Conservation (phyloP, 1,284 basidiomycete genomes). For the Papiliotrema flavescens region DNA sequence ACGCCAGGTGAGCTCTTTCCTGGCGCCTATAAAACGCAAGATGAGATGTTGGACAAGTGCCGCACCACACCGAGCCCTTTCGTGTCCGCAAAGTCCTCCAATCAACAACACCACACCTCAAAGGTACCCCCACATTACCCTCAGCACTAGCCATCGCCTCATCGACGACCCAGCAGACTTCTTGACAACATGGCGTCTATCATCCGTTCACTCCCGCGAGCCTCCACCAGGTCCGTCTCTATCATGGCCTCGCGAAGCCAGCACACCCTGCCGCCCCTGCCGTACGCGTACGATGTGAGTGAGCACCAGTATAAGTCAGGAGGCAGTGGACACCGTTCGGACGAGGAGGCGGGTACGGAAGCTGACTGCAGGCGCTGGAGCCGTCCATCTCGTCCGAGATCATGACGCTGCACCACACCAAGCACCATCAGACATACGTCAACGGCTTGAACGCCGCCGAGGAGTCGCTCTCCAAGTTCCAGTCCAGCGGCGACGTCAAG, state of each 20-base stretch:
- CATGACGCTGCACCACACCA: conserved; percentile 90
- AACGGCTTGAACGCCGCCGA: conserved; percentile 89
- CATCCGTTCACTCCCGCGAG: conserved; percentile 4
- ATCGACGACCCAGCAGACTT: background rate
- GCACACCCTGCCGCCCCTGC: conserved; percentile 70
- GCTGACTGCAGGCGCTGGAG: conserved; percentile 50
- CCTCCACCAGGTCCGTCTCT: background rate
- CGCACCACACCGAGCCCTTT: background rate
- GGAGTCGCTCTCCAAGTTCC: conserved; percentile 64
- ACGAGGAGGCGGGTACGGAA: too few species aligned
- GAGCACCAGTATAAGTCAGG: too few species aligned
- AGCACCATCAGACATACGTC: conserved; percentile 93
- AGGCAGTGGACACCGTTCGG: too few species aligned
- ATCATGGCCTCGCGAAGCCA: conserved; percentile 21
- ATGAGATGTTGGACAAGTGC: too few species aligned
- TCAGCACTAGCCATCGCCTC: background rate
- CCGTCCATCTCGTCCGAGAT: conserved; percentile 64
- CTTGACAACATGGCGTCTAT: conserved; percentile 3
- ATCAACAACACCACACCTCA: background rate
- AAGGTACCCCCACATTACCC: background rate
- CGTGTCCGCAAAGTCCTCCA: background rate
- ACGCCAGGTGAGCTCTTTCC: too few species aligned
- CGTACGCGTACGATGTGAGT: conserved; percentile 83
- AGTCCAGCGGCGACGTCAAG: conserved; percentile 60
- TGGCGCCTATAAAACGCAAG: too few species aligned